These are phyloP conservation scores for Nemania serpens DNA, from an alignment of 2,329 filamentous ascomycete genomes.

Conservation along the genomic window DNA sequence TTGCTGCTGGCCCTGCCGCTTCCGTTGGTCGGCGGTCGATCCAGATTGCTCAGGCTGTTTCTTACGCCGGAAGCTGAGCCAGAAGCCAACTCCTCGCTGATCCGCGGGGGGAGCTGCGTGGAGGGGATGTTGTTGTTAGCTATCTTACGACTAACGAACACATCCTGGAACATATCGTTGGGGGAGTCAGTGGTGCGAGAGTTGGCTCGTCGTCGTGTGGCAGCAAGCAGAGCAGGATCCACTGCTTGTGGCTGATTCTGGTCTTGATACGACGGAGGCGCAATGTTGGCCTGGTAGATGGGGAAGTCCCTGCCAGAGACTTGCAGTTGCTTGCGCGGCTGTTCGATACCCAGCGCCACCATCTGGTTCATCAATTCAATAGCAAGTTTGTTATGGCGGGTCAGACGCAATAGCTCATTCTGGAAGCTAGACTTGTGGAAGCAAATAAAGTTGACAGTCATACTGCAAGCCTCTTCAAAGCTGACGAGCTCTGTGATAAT, in stretches of 20 bases:
- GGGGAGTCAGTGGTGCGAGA: conserved; percentile 28
- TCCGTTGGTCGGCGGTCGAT: conserved; percentile 27
- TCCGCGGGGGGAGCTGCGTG: conserved; percentile 33
- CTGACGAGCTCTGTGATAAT: conserved; percentile 83
- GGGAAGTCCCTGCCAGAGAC: conserved; percentile 70
- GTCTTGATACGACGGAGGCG: conserved; percentile 40
- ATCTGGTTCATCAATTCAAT: conserved; percentile 88
- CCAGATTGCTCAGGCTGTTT: conserved; percentile 29
- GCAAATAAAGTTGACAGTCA: conserved; percentile 90
- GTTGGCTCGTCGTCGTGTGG: conserved; percentile 37
- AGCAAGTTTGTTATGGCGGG: conserved; percentile 91
- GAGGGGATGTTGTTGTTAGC: conserved; percentile 24
- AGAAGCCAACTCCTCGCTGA: conserved; percentile 34
- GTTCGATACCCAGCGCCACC: conserved; percentile 82
- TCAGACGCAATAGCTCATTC: conserved; percentile 88
- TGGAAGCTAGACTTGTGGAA: conserved; percentile 99
- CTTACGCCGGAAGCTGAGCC: conserved; percentile 38
- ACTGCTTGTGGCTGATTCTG: conserved; percentile 26
- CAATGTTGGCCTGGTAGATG: conserved; percentile 55
- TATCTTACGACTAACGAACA: conserved; percentile 49
- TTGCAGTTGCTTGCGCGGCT: conserved; percentile 73
- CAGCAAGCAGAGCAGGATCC: conserved; percentile 34
- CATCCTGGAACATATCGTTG: conserved; percentile 50
- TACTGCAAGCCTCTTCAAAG: conserved; percentile 80
- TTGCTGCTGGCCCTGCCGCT: conserved; percentile 26